Evolutionary conservation across 176 grass and related monocot genomes (phyloP), one percentile per base, ranked within the genome.

Genomic region (Raddia distichophylla): DNA sequence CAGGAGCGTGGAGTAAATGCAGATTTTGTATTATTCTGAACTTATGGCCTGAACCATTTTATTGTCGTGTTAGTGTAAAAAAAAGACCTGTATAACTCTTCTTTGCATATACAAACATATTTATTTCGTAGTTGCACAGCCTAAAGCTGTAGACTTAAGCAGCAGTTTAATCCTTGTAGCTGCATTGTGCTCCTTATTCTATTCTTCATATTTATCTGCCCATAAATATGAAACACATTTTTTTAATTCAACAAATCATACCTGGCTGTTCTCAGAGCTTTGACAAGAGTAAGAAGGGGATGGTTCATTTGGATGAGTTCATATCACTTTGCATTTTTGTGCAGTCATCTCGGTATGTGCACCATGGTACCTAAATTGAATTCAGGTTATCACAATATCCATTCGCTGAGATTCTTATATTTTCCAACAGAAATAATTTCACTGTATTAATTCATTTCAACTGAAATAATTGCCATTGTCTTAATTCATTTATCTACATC

Each of bases 301-400:
- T 87, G 91, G 59, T 97, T 87, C 91, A 70, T 60, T 61, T 97
- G 80, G 94, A 89, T 76, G 91, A 91, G 80, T 97, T 97, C 84
- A 97, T 97, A 63, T 93, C 94, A 27, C 86, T 93, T 66, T 97
- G 86, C 80, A 89, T 93, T 70, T 97, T 97, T 89, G 81, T 93
- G 77, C 94, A 97, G 84, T 97, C 94, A 87, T 32, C 94, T 82
- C 80, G 88, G 94, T 95, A 92, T 83, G 81, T 79, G 67, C 47
- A 79, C 32, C 22, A 13, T 69, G 32, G 10, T 67, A 72, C 56
- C 37, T 33, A 72, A 17, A 2, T 75, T 13, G 1, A 2, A 12
- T 57, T 57, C 52, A 56, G 42, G 9, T 18, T 57, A 18, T 74
- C 5, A 74, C 4, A 42, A 3, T 13, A 69, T 5, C 8, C 53